phyloP scores from a whole-genome alignment of 1,284 basidiomycete species.

The Sanghuangporus baumii region DNA sequence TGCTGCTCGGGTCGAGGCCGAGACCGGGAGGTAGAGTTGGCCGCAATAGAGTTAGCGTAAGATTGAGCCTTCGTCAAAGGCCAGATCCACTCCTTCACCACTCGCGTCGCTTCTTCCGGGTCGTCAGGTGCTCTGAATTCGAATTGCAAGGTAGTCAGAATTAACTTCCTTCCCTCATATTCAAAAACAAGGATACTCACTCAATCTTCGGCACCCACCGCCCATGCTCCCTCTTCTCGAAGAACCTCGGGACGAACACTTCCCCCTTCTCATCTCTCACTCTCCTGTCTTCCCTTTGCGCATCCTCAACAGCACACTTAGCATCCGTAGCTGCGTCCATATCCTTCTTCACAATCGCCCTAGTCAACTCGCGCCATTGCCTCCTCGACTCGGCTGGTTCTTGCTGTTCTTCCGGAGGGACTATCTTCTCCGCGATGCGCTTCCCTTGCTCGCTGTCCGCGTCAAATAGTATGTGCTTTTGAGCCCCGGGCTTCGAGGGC shows the following conservation, averaged over 20 bases:
- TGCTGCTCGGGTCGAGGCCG: neutral
- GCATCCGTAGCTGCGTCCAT: constrained; percentile 92
- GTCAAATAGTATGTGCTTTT: constrained; percentile 82
- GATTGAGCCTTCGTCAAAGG: constrained; percentile 13
- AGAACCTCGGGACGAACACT: constrained; percentile 72
- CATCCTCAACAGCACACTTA: constrained; percentile 90
- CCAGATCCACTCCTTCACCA: constrained; percentile 63
- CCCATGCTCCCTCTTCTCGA: constrained; percentile 64
- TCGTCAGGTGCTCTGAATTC: constrained; percentile 61
- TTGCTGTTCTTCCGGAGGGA: constrained; percentile 82
- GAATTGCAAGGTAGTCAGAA: neutral
- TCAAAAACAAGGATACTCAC: constrained; percentile 34
- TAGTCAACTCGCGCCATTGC: constrained; percentile 85
- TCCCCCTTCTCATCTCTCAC: constrained; percentile 72
- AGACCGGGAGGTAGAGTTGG: no score
- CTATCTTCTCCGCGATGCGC: constrained; percentile 76
- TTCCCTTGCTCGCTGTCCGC: constrained; percentile 62
- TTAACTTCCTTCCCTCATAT: neutral
- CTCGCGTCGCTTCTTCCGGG: constrained; percentile 53
- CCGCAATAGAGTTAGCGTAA: no score
- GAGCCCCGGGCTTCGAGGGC: constrained; percentile 54
- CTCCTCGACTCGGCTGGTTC: constrained; percentile 87
- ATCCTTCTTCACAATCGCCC: constrained; percentile 83
- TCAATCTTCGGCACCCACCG: constrained; percentile 78
- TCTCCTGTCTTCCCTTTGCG: constrained; percentile 80